A percentile compares a stretch with the other conserved stretches of the same genome.
Evolutionary conservation across 768 basidiomycete genomes (phyloP).

Genomic region (Suillus placidus): DNA sequence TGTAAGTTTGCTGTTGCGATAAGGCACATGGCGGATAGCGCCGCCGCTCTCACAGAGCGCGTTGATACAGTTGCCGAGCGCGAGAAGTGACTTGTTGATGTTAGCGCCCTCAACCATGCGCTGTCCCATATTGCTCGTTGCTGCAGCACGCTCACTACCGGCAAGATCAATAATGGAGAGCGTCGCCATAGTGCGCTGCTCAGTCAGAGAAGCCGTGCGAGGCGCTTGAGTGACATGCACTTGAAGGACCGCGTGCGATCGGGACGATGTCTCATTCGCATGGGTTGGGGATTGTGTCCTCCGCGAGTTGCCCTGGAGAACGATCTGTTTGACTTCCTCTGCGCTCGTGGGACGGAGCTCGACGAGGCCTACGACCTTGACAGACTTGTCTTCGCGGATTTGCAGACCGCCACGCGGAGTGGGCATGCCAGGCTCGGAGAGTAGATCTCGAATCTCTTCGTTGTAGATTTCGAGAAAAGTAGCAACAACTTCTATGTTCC

Average conservation of each 20-base stretch:
- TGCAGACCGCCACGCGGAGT: slow-evolving; percentile 83
- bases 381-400: slow-evolving; percentile 92
- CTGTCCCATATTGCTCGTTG: slow-evolving; percentile 96
- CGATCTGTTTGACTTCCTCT: slow-evolving; percentile 93
- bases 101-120: slow-evolving; percentile 99
- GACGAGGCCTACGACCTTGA: slow-evolving; percentile 85
- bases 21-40: slow-evolving; percentile 87
- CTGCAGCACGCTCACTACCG: slow-evolving; percentile 95
- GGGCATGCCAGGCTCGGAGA: slow-evolving; percentile 67
- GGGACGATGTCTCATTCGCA: slow-evolving; percentile 94
- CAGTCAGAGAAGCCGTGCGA: slow-evolving; percentile 81
- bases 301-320: slow-evolving; percentile 83
- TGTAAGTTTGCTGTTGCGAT: slow-evolving; percentile 98
- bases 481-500: slow-evolving; percentile 85
- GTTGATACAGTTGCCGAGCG: slow-evolving; percentile 97
- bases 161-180: slow-evolving; percentile 98
- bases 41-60: slow-evolving; percentile 95
- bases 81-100: slow-evolving; percentile 98
- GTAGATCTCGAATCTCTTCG: slow-evolving; percentile 95
- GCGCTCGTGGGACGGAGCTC: slow-evolving; percentile 81
- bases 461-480: slow-evolving; percentile 99
- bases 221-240: slow-evolving; percentile 90
- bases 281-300: slow-evolving; percentile 94
- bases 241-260: slow-evolving; percentile 97
- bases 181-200: slow-evolving; percentile 83